Evolutionary conservation across 2,329 filamentous ascomycete species (phyloP).

Genomic region (Neopestalotiopsis rosae): DNA sequence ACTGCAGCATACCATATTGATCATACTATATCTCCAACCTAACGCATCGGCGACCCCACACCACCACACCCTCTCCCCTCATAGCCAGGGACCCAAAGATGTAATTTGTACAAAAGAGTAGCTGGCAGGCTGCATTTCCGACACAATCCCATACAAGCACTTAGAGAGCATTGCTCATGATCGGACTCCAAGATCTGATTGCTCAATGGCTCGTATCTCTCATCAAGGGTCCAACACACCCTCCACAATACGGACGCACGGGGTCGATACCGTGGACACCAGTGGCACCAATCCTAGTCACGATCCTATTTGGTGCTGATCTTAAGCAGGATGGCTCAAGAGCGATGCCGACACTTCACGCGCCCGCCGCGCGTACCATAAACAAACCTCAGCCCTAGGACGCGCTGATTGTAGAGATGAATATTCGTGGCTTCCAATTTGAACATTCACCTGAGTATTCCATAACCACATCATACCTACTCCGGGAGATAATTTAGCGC

Average conservation of each 20-base stretch:
- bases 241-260: constrained; percentile 27
- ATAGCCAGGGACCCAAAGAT: not conserved
- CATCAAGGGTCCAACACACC: constrained; percentile 22
- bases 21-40: not conserved
- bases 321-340: not conserved
- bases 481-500: too few species aligned
- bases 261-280: not conserved
- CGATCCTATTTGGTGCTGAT: not conserved
- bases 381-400: not conserved
- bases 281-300: not conserved
- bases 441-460: too few species aligned
- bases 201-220: constrained; percentile 34
- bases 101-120: not conserved
- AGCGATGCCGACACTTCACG: not conserved
- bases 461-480: too few species aligned
- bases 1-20: not conserved
- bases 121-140: not conserved
- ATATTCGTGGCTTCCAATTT: not conserved
- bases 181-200: constrained; percentile 27
- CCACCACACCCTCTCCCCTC: constrained; percentile 16
- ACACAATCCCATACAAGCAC: not conserved
- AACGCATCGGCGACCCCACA: constrained; percentile 13
- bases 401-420: not conserved
- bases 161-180: not conserved
- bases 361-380: not conserved